Conservation (phyloP, 139 green algal species). For the Chara braunii region DNA sequence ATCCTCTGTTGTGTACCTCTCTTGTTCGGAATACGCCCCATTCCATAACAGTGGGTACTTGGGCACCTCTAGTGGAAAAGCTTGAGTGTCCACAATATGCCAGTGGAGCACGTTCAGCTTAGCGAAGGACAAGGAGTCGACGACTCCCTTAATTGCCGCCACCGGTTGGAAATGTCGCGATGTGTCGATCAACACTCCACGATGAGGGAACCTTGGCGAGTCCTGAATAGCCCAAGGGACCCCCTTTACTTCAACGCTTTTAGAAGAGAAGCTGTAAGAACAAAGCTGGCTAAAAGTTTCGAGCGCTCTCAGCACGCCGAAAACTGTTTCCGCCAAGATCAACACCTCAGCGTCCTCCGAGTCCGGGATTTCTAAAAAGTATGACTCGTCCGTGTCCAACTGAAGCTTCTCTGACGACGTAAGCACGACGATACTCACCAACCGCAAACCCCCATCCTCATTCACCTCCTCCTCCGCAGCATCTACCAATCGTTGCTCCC, state of each 20-base stretch:
- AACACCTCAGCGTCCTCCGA: neutral
- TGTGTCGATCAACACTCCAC: slow-evolving; percentile 35
- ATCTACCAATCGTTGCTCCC: no score
- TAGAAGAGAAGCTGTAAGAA: neutral
- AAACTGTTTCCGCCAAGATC: slow-evolving; percentile 9
- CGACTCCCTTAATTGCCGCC: slow-evolving; percentile 7
- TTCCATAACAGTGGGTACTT: slow-evolving; percentile 25
- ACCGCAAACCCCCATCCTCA: no score
- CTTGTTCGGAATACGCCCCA: slow-evolving; percentile 7
- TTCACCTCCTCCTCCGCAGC: no score
- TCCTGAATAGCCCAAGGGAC: slow-evolving; percentile 22
- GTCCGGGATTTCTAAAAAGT: neutral
- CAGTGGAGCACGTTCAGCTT: slow-evolving; percentile 38
- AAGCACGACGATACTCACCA: neutral
- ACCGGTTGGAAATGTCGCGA: slow-evolving; percentile 22
- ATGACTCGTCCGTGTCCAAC: slow-evolving; percentile 6
- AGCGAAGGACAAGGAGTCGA: slow-evolving; percentile 38
- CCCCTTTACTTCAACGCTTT: neutral
- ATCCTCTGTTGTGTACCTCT: slow-evolving; percentile 26
- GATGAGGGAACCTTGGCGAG: slow-evolving; percentile 21
- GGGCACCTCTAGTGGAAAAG: slow-evolving; percentile 32
- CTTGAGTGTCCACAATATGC: slow-evolving; percentile 37
- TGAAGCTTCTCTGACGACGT: neutral
- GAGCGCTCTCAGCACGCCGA: slow-evolving; percentile 5
- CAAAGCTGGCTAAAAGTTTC: slow-evolving; percentile 37